Conservation (phyloP, 805 yeast species). For the Zygoascus biomembranicola region DNA sequence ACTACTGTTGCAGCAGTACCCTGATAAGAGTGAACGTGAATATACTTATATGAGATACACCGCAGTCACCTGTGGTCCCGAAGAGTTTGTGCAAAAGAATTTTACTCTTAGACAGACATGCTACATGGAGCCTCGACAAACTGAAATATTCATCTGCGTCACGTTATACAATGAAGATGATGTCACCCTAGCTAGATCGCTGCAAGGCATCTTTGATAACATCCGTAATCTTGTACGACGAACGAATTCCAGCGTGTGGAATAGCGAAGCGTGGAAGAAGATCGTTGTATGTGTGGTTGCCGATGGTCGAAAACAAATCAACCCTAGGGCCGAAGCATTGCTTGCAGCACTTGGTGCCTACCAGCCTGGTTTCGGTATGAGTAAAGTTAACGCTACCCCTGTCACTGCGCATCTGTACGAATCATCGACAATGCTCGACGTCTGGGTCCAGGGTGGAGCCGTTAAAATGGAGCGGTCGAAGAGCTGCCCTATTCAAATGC, state of each 20-base stretch:
- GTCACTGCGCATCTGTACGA: conserved; percentile 89
- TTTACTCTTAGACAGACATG: conserved; percentile 80
- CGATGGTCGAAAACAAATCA: conserved; percentile 83
- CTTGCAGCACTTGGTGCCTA: conserved; percentile 82
- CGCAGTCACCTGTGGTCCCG: conserved; percentile 90
- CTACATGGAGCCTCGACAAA: conserved; percentile 67
- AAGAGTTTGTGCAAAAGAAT: conserved; percentile 48
- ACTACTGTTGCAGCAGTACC: conserved; percentile 47
- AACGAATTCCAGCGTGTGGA: conserved; percentile 69
- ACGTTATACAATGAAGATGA: conserved; percentile 92
- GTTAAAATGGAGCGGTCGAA: conserved; percentile 62
- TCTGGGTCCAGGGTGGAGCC: conserved; percentile 45
- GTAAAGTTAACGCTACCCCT: conserved; percentile 70
- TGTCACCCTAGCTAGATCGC: conserved; percentile 68
- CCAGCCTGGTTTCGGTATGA: conserved; percentile 94
- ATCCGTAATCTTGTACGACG: conserved; percentile 64
- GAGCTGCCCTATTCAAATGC: conserved; percentile 73
- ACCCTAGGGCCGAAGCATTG: conserved; percentile 70
- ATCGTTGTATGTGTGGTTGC: conserved; percentile 83
- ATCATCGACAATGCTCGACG: conserved; percentile 87
- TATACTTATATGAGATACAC: conserved; percentile 85
- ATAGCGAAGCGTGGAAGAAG: conserved; percentile 92
- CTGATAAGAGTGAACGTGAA: conserved; percentile 47
- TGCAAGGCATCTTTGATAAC: conserved; percentile 86
- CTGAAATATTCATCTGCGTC: conserved; percentile 77